Base-by-base conservation (phyloP, 371 early-diverging fungal genomes). In the Cokeromyces recurvatus region DNA sequence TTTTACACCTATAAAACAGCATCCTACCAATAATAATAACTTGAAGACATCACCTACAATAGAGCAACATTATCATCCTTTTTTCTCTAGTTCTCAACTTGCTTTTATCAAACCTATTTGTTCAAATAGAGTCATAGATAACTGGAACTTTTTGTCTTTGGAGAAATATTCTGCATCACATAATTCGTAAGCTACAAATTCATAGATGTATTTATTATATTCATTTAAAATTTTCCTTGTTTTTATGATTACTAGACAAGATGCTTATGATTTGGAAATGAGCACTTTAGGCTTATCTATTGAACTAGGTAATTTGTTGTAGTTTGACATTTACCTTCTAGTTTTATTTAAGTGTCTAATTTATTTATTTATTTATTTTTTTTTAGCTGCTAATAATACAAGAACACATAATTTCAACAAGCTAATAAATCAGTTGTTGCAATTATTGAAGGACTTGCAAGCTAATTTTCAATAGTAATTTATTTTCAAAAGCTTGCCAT, bases 221-320 rank as follows among this genome's bases (percentile, higher is more conserved):
- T n/a, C n/a, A n/a, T n/a, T n/a, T n/a, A n/a, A n/a, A n/a, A 19
- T 11, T 45, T 23, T 36, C n/a, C 29, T 24, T 24, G 24, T 17
- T 27, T 20, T 47, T 46, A 16, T 22, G 25, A 32, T 36, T 17
- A n/a, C 5, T 57, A 85, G 87, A 31, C 85, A 87, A 54, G 83
- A 83, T 62, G 81, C 84, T 16, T 83, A 78, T 60, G 88, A 86
- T 50, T 55, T 87, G 38, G 88, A 87, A 44, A 83, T 84, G 80
- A 79, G 76, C 12, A 78, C 82, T 14, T 69, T 82, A 12, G 73
- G 76, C 34, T 54, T 81, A 51, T 83, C 83, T 2, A 81, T 83
- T 43, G 81, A 81, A 48, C 57, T 85, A 38, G 75, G 86, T 84
- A 71, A 43, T 60, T n/a, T n/a, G n/a, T n/a, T n/a, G n/a, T n/a